These are phyloP conservation scores for Suillus subalutaceus DNA, from an alignment of 768 basidiomycete genomes.

Conservation along the genomic window DNA sequence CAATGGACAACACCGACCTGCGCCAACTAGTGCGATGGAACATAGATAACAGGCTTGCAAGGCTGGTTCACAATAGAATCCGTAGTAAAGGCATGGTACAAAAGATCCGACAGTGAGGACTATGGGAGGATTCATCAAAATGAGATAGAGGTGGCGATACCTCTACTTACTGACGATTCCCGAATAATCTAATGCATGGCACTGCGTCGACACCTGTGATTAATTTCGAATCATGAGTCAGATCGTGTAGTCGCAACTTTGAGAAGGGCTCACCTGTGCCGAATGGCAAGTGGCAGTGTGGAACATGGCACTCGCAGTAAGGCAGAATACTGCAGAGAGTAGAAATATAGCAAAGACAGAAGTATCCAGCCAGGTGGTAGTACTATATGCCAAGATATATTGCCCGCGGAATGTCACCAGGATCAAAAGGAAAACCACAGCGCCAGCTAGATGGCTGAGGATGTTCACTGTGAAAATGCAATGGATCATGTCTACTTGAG, in stretches of 20 bases:
- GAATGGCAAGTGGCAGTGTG: slow-evolving; percentile 81
- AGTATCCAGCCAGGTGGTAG: slow-evolving; percentile 63
- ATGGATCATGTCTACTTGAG: slow-evolving; percentile 10
- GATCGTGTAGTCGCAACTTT: not conserved
- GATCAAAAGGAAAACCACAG: slow-evolving; percentile 60
- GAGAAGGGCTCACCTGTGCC: slow-evolving; percentile 47
- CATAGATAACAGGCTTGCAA: slow-evolving; percentile 58
- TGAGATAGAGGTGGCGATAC: slow-evolving; percentile 8
- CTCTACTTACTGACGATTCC: slow-evolving; percentile 67
- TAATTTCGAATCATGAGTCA: slow-evolving; percentile 7
- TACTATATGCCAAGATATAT: slow-evolving; percentile 53
- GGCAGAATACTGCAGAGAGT: slow-evolving; percentile 69
- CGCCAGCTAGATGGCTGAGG: slow-evolving; percentile 77
- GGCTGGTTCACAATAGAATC: slow-evolving; percentile 67
- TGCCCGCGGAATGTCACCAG: slow-evolving; percentile 54
- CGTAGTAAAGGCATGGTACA: slow-evolving; percentile 77
- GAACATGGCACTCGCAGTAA: slow-evolving; percentile 70
- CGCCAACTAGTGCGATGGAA: slow-evolving; percentile 53
- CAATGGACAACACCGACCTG: slow-evolving; percentile 48
- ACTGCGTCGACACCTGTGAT: slow-evolving; percentile 56
- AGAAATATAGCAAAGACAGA: slow-evolving; percentile 68
- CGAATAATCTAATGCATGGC: slow-evolving; percentile 73
- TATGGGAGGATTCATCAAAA: slow-evolving; percentile 22
- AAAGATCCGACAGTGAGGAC: slow-evolving; percentile 79
- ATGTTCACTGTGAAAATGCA: slow-evolving; percentile 68